Conservation (phyloP, 257 asterid species). For the Marsdenia floribunda region DNA sequence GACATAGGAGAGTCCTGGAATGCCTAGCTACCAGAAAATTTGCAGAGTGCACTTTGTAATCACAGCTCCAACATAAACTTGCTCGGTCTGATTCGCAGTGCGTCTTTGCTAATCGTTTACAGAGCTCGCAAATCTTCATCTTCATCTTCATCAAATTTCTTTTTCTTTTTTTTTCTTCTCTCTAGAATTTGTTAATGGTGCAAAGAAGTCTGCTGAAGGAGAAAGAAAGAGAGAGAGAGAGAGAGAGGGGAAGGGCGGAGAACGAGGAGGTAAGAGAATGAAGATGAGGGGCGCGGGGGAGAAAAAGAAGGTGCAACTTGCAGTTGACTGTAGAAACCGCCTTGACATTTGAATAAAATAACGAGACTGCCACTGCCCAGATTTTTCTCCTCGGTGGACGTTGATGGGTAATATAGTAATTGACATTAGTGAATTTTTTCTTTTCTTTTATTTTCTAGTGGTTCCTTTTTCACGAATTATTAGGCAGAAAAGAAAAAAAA, state of each 20-base stretch:
- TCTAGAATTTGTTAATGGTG: background rate
- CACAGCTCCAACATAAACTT: conserved; percentile 72
- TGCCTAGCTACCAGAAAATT: conserved; percentile 78
- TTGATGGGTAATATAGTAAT: background rate
- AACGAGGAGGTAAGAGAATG: background rate
- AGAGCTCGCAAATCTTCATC: conserved; percentile 60
- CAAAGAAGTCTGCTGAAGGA: conserved; percentile 13
- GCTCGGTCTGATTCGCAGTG: conserved; percentile 79
- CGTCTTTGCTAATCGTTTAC: conserved; percentile 46
- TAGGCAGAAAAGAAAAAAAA: too few relatives aligned
- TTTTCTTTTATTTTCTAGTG: too few relatives aligned
- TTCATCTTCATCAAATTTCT: background rate
- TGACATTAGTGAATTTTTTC: background rate
- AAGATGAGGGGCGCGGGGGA: background rate
- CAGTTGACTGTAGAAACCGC: conserved; percentile 8
- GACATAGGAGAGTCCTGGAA: conserved; percentile 64
- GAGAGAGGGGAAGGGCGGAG: background rate
- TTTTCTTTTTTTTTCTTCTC: background rate
- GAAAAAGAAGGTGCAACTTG: conserved; percentile 9
- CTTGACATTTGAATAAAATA: conserved; percentile 6
- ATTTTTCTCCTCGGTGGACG: background rate
- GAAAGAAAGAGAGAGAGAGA: conserved; percentile 2
- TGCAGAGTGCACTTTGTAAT: conserved; percentile 74
- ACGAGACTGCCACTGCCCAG: conserved; percentile 8
- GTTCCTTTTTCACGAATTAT: too few relatives aligned